Evolutionary conservation across 345 rosid genomes (phyloP).

Genomic region (Ceriops tagal): DNA sequence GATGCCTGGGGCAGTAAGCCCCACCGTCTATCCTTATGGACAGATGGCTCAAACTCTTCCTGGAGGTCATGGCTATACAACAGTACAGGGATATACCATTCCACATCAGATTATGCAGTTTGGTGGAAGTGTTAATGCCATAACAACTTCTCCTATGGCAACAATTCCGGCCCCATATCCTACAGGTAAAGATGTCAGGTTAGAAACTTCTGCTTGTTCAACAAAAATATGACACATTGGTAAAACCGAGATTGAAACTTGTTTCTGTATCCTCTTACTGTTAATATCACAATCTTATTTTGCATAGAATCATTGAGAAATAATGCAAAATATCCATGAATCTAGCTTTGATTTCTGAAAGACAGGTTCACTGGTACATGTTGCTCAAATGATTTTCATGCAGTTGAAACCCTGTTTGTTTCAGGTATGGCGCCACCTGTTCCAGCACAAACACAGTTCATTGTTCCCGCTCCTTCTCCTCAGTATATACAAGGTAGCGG

Average conservation of each 20-base stretch:
- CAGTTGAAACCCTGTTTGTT: conserved; percentile 17
- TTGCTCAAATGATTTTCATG: background rate
- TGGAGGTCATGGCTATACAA: conserved; percentile 61
- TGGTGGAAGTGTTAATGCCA: conserved; percentile 53
- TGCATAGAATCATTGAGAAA: background rate
- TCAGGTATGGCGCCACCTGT: conserved; percentile 48
- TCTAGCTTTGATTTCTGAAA: background rate
- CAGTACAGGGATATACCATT: conserved; percentile 63
- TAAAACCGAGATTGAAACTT: too few species aligned
- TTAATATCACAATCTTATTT: background rate
- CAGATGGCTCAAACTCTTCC: conserved; percentile 66
- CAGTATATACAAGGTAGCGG: conserved; percentile 71
- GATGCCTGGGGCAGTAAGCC: conserved; percentile 56
- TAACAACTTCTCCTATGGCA: conserved; percentile 60
- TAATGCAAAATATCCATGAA: background rate
- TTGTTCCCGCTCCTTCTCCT: conserved; percentile 65
- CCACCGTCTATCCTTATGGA: conserved; percentile 65
- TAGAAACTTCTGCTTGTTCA: background rate
- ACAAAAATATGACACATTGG: too few species aligned
- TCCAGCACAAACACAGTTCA: conserved; percentile 62
- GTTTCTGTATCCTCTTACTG: background rate
- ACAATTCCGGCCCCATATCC: conserved; percentile 71
- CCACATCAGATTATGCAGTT: conserved; percentile 71
- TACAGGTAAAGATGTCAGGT: conserved; percentile 34
- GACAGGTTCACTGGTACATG: background rate